Conservation (phyloP, 2,329 filamentous ascomycete species). For the Paraphoma sp. region DNA sequence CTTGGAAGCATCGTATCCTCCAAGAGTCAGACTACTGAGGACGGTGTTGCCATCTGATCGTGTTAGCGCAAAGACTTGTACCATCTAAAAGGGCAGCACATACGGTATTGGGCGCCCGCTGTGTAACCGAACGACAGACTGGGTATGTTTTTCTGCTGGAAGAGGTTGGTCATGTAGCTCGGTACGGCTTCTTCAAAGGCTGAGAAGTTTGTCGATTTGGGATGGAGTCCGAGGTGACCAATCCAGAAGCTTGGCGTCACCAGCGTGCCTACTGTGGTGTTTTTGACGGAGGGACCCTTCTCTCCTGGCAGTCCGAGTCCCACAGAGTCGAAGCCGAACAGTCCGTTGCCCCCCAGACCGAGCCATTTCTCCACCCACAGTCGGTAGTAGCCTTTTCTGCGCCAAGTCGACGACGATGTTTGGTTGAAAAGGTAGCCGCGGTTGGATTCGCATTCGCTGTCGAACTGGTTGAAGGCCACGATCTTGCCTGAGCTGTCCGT, state of each 20-base stretch:
- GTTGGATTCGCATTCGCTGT: slow-evolving; percentile 56
- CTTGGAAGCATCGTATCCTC: slow-evolving; percentile 71
- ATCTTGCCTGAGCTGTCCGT: slow-evolving; percentile 55
- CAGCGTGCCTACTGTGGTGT: slow-evolving; percentile 51
- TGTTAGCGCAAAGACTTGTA: slow-evolving; percentile 6
- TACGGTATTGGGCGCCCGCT: slow-evolving; percentile 75
- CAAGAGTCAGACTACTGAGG: slow-evolving; percentile 65
- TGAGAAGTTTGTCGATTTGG: slow-evolving; percentile 58
- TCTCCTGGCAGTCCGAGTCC: slow-evolving; percentile 49
- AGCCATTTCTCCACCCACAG: slow-evolving; percentile 64
- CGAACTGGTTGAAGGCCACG: slow-evolving; percentile 20
- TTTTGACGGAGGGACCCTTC: slow-evolving; percentile 49
- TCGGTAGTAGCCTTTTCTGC: slow-evolving; percentile 64
- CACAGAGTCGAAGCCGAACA: slow-evolving; percentile 65
- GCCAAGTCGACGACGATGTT: slow-evolving; percentile 64
- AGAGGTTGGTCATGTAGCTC: slow-evolving; percentile 61
- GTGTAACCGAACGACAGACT: slow-evolving; percentile 80
- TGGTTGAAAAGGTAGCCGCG: slow-evolving; percentile 67
- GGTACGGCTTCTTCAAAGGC: slow-evolving; percentile 61
- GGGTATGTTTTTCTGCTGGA: slow-evolving; percentile 65
- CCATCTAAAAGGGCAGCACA: slow-evolving; percentile 28
- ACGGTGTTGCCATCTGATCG: slow-evolving; percentile 41
- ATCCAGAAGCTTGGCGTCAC: slow-evolving; percentile 53
- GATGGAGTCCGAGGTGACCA: slow-evolving; percentile 57
- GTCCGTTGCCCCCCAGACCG: slow-evolving; percentile 66